These are phyloP conservation scores for Scenedesmus sp. DNA, from an alignment of 163 green algal genomes.

Conservation along the genomic window DNA sequence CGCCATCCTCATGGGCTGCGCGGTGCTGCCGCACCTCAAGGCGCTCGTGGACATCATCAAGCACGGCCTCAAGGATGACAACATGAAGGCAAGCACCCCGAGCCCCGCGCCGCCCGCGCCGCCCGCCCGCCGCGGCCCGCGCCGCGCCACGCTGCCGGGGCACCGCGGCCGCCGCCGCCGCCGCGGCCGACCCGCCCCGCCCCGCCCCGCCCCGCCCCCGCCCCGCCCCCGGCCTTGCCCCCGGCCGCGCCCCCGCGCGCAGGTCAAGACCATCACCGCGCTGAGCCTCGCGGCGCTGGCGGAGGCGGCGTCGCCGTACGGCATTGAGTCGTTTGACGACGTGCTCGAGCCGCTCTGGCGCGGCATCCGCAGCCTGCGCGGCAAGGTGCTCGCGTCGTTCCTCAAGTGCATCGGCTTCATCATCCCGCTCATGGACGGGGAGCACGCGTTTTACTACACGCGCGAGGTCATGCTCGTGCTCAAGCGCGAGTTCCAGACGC, in stretches of 20 bases:
- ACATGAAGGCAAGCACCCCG: constrained; percentile 99
- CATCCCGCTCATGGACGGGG: constrained; percentile 98
- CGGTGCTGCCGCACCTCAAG: constrained; percentile 97
- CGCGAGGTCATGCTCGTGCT: constrained; percentile 98
- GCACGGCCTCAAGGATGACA: constrained; percentile 94
- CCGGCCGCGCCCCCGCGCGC: constrained; percentile 31
- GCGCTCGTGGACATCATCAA: constrained; percentile 98
- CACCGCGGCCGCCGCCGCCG: too few relatives aligned
- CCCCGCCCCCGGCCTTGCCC: too few relatives aligned
- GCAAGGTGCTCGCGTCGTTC: constrained; percentile 93
- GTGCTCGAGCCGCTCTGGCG: constrained; percentile 99
- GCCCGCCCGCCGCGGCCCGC: too few relatives aligned
- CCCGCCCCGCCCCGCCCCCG: too few relatives aligned
- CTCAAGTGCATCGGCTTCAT: constrained; percentile 96
- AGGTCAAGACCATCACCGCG: constrained; percentile 97
- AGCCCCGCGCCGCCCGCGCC: too few relatives aligned
- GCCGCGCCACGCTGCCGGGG: too few relatives aligned
- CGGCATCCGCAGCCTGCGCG: constrained; percentile 78
- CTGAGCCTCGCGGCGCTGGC: constrained; percentile 95
- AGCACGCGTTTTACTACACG: constrained; percentile 99
- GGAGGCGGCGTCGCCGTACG: constrained; percentile 96
- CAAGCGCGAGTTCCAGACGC: constrained; percentile 96
- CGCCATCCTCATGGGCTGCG: constrained; percentile 97
- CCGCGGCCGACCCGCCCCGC: too few relatives aligned
- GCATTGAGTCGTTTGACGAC: constrained; percentile 99